phyloP scores from a whole-genome alignment of 78 protist species.

The Andalucia godoyi region DNA sequence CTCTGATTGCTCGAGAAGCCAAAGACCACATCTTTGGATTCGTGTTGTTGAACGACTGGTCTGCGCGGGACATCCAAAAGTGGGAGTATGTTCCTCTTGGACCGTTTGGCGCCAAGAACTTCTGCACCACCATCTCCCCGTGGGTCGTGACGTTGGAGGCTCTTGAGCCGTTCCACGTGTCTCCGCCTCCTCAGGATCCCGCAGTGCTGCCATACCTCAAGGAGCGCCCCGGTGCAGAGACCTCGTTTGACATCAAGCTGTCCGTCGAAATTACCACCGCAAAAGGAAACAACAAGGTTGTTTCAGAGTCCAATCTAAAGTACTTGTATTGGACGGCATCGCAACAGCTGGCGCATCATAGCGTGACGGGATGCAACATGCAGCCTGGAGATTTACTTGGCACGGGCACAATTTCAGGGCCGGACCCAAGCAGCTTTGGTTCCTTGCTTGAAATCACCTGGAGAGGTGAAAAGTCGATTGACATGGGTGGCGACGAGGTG shows the following conservation, averaged over 20 bases:
- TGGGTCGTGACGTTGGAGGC: conserved; percentile 93
- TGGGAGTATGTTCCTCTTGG: conserved; percentile 92
- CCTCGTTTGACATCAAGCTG: neutral
- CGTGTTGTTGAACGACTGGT: conserved; percentile 84
- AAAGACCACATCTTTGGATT: conserved; percentile 79
- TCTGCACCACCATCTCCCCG: conserved; percentile 82
- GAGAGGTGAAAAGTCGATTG: conserved; percentile 52
- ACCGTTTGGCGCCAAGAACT: conserved; percentile 83
- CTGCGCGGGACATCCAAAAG: conserved; percentile 75
- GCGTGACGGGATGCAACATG: conserved; percentile 72
- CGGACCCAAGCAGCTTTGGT: conserved; percentile 51
- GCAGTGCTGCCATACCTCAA: neutral
- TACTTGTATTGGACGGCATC: conserved; percentile 74
- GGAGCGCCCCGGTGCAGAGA: neutral
- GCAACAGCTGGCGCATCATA: conserved; percentile 86
- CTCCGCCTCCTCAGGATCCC: conserved; percentile 16
- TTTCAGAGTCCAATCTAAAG: neutral
- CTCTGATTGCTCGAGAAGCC: conserved; percentile 55
- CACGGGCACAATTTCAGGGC: conserved; percentile 87
- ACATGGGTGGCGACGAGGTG: conserved; percentile 22
- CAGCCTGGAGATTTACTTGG: conserved; percentile 77
- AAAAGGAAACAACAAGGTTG: neutral
- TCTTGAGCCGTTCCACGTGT: conserved; percentile 66
- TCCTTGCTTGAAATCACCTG: conserved; percentile 74
- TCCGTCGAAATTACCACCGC: neutral